A percentile compares a stretch with the other conserved stretches of the same genome.
phyloP scores from a whole-genome alignment of 139 green algal species.

The Pycnococcus provasolii region DNA sequence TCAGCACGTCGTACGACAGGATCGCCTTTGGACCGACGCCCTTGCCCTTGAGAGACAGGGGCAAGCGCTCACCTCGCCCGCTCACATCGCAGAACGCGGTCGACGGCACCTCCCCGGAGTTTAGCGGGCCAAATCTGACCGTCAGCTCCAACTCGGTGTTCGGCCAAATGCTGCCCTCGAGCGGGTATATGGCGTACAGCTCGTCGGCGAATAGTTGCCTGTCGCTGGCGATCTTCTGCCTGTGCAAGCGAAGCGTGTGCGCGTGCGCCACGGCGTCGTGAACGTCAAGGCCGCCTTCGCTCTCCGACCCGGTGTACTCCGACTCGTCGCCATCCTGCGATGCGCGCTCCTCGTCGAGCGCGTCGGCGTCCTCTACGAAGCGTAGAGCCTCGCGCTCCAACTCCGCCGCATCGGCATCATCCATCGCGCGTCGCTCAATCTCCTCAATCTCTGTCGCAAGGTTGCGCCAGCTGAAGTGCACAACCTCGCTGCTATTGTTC shows the following conservation, averaged over 20 bases:
- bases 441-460: conserved; percentile 19
- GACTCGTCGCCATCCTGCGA: not conserved
- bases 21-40: conserved; percentile 42
- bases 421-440: not conserved
- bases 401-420: not conserved
- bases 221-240: conserved; percentile 14
- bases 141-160: conserved; percentile 50
- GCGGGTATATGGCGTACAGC: conserved; percentile 37
- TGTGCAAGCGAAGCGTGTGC: no score
- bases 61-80: conserved; percentile 42
- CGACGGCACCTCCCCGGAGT: conserved; percentile 40
- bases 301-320: conserved; percentile 9
- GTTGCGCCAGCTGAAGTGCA: conserved; percentile 38
- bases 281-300: not conserved
- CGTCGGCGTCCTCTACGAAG: conserved; percentile 30
- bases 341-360: conserved; percentile 30
- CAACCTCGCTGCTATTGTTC: conserved; percentile 30
- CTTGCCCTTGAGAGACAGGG: conserved; percentile 45
- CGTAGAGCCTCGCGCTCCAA: not conserved
- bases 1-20: conserved; percentile 62
- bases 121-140: conserved; percentile 53
- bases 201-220: conserved; percentile 35
- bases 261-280: no score
- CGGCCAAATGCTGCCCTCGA: conserved; percentile 48
- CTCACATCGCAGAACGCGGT: conserved; percentile 48